Base-by-base conservation (phyloP, 1,139 yeast species). In the Taphrina populina region DNA sequence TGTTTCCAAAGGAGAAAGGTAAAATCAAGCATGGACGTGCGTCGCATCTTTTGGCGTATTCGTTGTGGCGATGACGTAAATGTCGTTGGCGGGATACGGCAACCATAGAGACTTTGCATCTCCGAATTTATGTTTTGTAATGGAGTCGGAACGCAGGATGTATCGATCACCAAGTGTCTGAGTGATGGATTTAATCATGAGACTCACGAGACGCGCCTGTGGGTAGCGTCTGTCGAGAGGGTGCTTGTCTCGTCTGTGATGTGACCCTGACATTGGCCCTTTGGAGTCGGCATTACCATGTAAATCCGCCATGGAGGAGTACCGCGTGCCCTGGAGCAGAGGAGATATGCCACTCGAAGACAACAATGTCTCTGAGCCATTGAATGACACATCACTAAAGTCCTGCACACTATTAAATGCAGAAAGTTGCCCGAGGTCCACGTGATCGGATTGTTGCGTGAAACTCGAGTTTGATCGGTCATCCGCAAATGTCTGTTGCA, bases 161-260 rank as follows among this genome's bases (percentile, higher is more conserved):
- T 30, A 19, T n/a, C 23, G 32, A 5, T 17, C 21, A n/a, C 13
- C 20, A 24, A 32, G 32, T 17, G 29, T 21, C 8, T 49, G 30
- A 7, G 34, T 13, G 17, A 39, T 39, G 20, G 26, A n/a, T 10
- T 30, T 26, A 15, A 39, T 40, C 39, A 49, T 13, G 11, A 49
- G 29, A 21, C 15, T 17, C 21, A 49, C 32, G 3, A 49, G 39
- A 32, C 39, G 33, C 5, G 19, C 35, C 15, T 49, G 54, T 4
- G 54, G 54, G 24, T 30, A 49, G 7, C 36, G 46, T 7, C 54
- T 45, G 21, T 21, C 23, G 4, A 15, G 39, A 8, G 17, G 39
- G 11, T 19, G 2, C 23, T 34, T 34, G n/a, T n/a, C n/a, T n/a
- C n/a, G n/a, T n/a, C n/a, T n/a, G n/a, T n/a, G n/a, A n/a, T n/a